Evolutionary conservation across 257 asterid genomes (phyloP).

Genomic region (Solanum neorickii): DNA sequence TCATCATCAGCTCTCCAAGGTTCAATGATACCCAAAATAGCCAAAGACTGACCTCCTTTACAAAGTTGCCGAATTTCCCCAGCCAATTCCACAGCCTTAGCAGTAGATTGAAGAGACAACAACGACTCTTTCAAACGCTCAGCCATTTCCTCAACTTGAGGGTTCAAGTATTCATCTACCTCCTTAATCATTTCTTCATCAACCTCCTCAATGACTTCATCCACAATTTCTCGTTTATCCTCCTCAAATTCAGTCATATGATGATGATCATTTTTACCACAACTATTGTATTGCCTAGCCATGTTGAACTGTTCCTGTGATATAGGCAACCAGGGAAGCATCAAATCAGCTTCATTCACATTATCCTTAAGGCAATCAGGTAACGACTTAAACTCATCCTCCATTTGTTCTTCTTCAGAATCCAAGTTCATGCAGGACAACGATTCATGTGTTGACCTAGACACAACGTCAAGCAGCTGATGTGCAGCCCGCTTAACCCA

Average conservation of each 20-base stretch:
- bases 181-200: constrained; percentile 7
- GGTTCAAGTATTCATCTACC: constrained; percentile 15
- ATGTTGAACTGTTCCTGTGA: constrained; percentile 19
- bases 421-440: constrained; percentile 47
- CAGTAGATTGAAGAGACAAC: constrained; percentile 21
- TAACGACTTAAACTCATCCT: constrained; percentile 34
- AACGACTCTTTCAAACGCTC: constrained; percentile 19
- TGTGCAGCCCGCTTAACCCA: constrained; percentile 72
- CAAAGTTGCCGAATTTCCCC: constrained; percentile 39
- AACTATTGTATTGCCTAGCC: constrained; percentile 10
- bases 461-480: constrained; percentile 49
- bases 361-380: constrained; percentile 52
- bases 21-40: constrained; percentile 35
- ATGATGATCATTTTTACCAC: constrained; percentile 19
- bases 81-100: constrained; percentile 31
- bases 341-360: constrained; percentile 13
- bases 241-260: constrained; percentile 10
- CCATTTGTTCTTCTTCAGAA: constrained; percentile 38
- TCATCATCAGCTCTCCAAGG: constrained; percentile 75
- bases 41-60: constrained; percentile 16
- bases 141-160: constrained; percentile 27
- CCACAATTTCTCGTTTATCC: constrained; percentile 11
- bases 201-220: constrained; percentile 25
- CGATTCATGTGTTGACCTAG: constrained; percentile 41
- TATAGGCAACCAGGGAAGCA: constrained; percentile 68